Conservation (phyloP, 2,329 filamentous ascomycete species). For the Mariannaea sp. region DNA sequence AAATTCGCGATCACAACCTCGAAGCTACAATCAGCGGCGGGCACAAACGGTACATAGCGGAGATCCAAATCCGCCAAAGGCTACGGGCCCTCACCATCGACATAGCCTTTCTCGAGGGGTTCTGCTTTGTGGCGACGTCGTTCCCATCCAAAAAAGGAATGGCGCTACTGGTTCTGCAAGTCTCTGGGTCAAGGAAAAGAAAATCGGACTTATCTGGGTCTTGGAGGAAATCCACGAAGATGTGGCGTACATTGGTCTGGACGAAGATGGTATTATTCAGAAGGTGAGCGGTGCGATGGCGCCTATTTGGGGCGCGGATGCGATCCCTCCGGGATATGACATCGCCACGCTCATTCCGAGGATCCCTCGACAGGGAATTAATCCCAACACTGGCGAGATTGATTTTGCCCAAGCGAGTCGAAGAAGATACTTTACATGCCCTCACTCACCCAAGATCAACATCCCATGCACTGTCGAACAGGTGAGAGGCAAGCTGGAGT, state of each 20-base stretch:
- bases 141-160: constrained; percentile 95
- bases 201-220: constrained; percentile 93
- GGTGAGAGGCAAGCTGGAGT: constrained; percentile 68
- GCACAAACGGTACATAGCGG: constrained; percentile 68
- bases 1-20: constrained; percentile 60
- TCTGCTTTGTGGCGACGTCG: constrained; percentile 93
- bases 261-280: constrained; percentile 76
- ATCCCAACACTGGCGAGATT: constrained; percentile 70
- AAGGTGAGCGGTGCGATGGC: constrained; percentile 76
- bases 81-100: constrained; percentile 65
- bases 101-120: constrained; percentile 84
- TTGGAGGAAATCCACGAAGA: constrained; percentile 97
- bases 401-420: constrained; percentile 77
- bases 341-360: constrained; percentile 79
- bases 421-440: constrained; percentile 82
- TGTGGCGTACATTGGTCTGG: constrained; percentile 75
- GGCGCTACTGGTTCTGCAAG: constrained; percentile 90
- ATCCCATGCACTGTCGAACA: constrained; percentile 85
- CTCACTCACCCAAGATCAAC: constrained; percentile 75
- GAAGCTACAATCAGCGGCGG: constrained; percentile 58
- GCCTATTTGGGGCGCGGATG: constrained; percentile 81
- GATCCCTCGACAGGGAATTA: constrained; percentile 77
- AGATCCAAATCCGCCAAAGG: constrained; percentile 59
- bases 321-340: constrained; percentile 70
- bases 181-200: constrained; percentile 98